Evolutionary conservation across 257 asterid genomes (phyloP).

Genomic region (Penstemon barbatus): DNA sequence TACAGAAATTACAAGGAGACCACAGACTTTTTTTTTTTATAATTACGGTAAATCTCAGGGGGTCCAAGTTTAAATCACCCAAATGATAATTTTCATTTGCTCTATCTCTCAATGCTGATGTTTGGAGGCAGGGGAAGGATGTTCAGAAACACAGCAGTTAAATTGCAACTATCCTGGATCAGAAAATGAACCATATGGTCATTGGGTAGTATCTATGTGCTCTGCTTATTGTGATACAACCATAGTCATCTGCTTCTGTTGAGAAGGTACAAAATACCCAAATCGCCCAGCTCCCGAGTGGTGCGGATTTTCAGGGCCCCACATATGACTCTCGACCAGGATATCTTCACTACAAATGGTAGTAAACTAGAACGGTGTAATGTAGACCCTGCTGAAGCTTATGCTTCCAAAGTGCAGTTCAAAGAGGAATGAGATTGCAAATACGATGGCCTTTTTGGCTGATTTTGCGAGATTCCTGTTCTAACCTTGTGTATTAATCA

Average conservation of each 20-base stretch:
- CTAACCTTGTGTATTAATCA: slow-evolving; percentile 81
- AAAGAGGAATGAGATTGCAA: slow-evolving; percentile 96
- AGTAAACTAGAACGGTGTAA: slow-evolving; percentile 89
- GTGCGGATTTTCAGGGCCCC: slow-evolving; percentile 81
- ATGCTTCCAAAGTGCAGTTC: slow-evolving; percentile 53
- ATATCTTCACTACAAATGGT: slow-evolving; percentile 67
- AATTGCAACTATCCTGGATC: slow-evolving; percentile 71
- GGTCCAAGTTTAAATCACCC: too few relatives aligned
- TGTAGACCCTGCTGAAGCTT: slow-evolving; percentile 80
- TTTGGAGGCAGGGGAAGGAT: slow-evolving; percentile 75
- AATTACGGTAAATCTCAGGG: too few relatives aligned
- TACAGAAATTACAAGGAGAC: too few relatives aligned
- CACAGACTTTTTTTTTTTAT: too few relatives aligned
- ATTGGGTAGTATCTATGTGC: slow-evolving; percentile 91
- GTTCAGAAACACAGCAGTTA: slow-evolving; percentile 67
- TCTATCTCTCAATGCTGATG: slow-evolving; percentile 17
- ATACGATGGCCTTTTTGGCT: slow-evolving; percentile 90
- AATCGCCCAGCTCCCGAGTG: slow-evolving; percentile 86
- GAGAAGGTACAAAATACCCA: slow-evolving; percentile 93
- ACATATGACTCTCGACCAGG: slow-evolving; percentile 47
- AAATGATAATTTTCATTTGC: not conserved
- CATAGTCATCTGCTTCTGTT: slow-evolving; percentile 96
- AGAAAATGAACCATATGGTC: slow-evolving; percentile 66
- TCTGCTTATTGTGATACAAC: slow-evolving; percentile 82
- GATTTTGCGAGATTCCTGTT: slow-evolving; percentile 84